These are phyloP conservation scores for Penicillium egyptiacum DNA, from an alignment of 495 filamentous ascomycete species.

Conservation along the genomic window DNA sequence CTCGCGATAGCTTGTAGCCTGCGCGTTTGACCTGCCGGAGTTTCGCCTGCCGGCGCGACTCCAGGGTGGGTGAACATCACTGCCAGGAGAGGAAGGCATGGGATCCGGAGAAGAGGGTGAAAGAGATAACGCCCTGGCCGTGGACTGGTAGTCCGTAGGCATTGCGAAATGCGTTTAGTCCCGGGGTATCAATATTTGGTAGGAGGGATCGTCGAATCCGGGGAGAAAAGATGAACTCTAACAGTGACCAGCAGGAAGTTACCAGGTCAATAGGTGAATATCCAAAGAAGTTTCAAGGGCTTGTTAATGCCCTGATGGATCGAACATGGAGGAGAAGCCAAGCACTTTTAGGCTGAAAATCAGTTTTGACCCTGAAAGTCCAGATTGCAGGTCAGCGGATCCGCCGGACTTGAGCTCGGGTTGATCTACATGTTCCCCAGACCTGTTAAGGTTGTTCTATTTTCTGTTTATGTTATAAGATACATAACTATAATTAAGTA, in stretches of 20 bases:
- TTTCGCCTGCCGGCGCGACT: conserved; percentile 39
- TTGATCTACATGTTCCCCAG: conserved; percentile 7
- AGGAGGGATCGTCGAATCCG: conserved; percentile 7
- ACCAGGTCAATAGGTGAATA: neutral
- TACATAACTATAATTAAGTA: neutral
- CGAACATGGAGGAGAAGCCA: conserved; percentile 12
- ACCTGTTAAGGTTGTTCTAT: neutral
- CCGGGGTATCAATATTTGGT: conserved; percentile 12
- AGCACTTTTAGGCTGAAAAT: conserved; percentile 11
- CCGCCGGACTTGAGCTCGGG: conserved; percentile 12
- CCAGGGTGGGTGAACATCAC: conserved; percentile 47
- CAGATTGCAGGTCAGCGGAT: conserved; percentile 12
- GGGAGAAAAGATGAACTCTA: neutral
- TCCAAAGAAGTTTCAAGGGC: conserved; percentile 14
- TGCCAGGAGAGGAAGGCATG: conserved; percentile 29
- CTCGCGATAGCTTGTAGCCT: conserved; percentile 39
- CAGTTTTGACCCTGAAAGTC: conserved; percentile 3
- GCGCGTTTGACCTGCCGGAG: conserved; percentile 27
- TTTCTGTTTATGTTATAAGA: neutral
- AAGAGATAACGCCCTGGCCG: conserved; percentile 64
- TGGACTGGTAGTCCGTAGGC: conserved; percentile 61
- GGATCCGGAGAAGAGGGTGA: conserved; percentile 52
- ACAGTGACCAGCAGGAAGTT: conserved; percentile 16
- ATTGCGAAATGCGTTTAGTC: conserved; percentile 30
- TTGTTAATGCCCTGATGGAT: conserved; percentile 13